A percentile compares a stretch with the other conserved stretches of the same genome.
phyloP scores from a whole-genome alignment of 305 asterid species.

The Rubia tinctorum region DNA sequence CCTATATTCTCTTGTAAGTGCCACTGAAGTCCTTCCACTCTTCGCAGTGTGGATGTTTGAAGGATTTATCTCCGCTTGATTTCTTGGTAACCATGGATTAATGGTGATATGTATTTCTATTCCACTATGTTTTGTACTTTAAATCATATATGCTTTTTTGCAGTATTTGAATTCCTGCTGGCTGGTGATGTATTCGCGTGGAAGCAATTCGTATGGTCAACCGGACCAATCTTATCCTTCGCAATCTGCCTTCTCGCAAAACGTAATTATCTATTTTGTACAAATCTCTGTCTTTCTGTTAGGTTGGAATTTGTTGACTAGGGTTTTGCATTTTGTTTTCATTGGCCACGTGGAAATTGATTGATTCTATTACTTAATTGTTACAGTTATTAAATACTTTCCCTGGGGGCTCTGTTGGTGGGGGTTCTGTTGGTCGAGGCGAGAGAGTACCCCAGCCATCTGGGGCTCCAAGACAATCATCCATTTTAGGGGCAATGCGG shows the following conservation, averaged over 20 bases:
- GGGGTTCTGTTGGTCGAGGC: conserved; percentile 29
- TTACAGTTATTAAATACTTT: conserved; percentile 54
- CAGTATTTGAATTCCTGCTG: background rate
- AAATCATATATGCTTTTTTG: background rate
- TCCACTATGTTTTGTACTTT: background rate
- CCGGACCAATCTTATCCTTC: conserved; percentile 27
- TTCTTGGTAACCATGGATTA: background rate
- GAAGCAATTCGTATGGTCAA: conserved; percentile 32
- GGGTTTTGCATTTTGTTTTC: background rate
- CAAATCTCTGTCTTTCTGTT: background rate
- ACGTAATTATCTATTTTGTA: conserved; percentile 7
- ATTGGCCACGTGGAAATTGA: background rate
- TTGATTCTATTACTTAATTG: background rate
- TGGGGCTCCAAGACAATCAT: conserved; percentile 34
- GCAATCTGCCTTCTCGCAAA: conserved; percentile 31
- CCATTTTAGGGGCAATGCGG: conserved; percentile 45
- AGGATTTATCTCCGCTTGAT: background rate
- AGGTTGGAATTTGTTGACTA: background rate
- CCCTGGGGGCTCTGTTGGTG: conserved; percentile 31
- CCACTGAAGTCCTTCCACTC: background rate
- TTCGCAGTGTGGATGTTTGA: background rate
- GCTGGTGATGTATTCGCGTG: conserved; percentile 34
- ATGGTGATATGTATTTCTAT: background rate
- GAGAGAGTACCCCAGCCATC: conserved; percentile 38
- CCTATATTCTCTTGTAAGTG: background rate